Evolutionary conservation across 139 green algal species (phyloP).

Genomic region (Nannochloris sp.): DNA sequence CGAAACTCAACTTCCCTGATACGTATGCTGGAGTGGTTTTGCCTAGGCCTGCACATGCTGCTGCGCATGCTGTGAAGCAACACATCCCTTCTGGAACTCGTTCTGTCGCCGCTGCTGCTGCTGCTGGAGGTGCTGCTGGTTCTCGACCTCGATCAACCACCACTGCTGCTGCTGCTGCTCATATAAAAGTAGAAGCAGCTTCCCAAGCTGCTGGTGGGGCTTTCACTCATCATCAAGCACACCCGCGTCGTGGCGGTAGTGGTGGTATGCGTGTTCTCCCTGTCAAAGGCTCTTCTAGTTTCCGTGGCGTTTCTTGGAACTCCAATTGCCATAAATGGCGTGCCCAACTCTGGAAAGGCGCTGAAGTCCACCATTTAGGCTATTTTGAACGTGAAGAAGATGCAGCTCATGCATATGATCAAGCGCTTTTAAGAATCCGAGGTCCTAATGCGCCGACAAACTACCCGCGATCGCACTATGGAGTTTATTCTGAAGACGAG

Average conservation of each 20-base stretch:
- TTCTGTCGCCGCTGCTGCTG: background rate
- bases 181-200: background rate
- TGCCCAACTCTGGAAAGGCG: constrained; percentile 24
- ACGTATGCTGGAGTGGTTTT: background rate
- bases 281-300: constrained; percentile 26
- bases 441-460: constrained; percentile 46
- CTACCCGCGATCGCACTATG: constrained; percentile 8
- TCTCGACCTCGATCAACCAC: background rate
- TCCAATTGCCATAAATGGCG: constrained; percentile 30
- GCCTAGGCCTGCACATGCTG: background rate
- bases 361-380: constrained; percentile 30
- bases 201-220: background rate
- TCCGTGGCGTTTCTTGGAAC: constrained; percentile 35
- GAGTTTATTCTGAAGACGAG: background rate
- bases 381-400: constrained; percentile 23
- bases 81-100: background rate
- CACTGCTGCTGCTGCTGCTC: background rate
- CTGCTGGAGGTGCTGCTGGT: background rate
- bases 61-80: too few species aligned
- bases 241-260: background rate
- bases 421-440: constrained; percentile 1
- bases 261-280: constrained; percentile 3
- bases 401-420: constrained; percentile 28
- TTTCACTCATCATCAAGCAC: background rate
- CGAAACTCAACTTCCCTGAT: constrained; percentile 23